Base-by-base conservation (phyloP, 345 rosid species). In the Carallia pectinifolia region DNA sequence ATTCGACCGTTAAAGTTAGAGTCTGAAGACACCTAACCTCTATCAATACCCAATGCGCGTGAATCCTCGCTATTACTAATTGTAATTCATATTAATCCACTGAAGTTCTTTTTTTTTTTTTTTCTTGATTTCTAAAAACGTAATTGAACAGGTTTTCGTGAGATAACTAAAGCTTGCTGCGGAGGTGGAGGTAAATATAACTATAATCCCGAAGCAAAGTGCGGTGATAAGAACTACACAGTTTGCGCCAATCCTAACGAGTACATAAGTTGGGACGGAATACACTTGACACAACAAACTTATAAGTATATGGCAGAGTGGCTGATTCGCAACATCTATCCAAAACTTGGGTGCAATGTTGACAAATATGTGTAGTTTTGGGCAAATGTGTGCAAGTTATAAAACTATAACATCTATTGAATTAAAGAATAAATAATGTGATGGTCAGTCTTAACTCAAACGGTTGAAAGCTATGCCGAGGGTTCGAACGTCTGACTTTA, bases 251-350 rank as follows among this genome's bases (percentile, higher is more conserved):
- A 70, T n/a, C 77, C 80, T 16, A 27, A 64, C 23, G 55, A 56
- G 52, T 62, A 60, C 18, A 61, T 81, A 8, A 81, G 80, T 36
- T 84, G 85, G 83, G 85, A 81, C 13, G 82, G 77, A 50, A 48
- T 70, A 2, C 87, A 80, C 23, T 76, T 70, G 67, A 75, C 82
- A 1, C 77, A 81, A 23, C 70, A 36, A 37, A 81, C 77, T 4
- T 66, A 85, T 10, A 52, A 75, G 3, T 18, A 8, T 36, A 71
- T 74, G 66, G 64, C 86, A 2, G 13, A 31, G 17, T 75, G 76
- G 74, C 56, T 84, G 4, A 64, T 77, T 52, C 15, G 15, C 8
- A 55, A 75, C 27, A 72, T 80, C 64, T 62, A 56, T 33, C 80
- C 73, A 3, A 33, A 64, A 18, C 68, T 75, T 68, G 27, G 30